These are phyloP conservation scores for Mycena galopus DNA, from an alignment of 768 basidiomycete species.

Conservation along the genomic window DNA sequence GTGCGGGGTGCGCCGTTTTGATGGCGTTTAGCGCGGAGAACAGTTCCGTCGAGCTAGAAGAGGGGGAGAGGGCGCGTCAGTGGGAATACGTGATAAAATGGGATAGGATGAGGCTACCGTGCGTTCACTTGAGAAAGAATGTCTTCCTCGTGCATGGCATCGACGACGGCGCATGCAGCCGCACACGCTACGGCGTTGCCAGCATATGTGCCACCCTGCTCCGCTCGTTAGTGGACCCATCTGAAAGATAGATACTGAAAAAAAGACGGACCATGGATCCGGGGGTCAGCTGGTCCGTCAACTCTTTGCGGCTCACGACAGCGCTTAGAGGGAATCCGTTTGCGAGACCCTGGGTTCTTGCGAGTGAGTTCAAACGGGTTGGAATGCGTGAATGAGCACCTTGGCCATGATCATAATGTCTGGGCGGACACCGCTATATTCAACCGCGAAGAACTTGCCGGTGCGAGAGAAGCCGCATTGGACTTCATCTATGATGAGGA, in stretches of 20 bases:
- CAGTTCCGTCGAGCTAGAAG: constrained; percentile 76
- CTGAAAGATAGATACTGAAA: not conserved
- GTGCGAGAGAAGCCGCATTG: constrained; percentile 94
- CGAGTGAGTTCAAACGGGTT: not conserved
- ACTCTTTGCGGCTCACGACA: constrained; percentile 82
- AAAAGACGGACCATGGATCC: constrained; percentile 77
- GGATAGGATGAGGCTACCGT: constrained; percentile 57
- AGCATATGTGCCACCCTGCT: constrained; percentile 88
- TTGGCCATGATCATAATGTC: constrained; percentile 94
- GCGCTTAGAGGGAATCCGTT: constrained; percentile 96
- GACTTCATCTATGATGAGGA: constrained; percentile 89
- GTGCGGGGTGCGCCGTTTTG: constrained; percentile 63
- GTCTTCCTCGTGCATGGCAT: constrained; percentile 84
- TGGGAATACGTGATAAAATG: not conserved
- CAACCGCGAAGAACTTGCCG: constrained; percentile 84
- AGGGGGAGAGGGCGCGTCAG: not conserved
- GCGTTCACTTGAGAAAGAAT: constrained; percentile 83
- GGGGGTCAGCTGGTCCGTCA: constrained; percentile 83
- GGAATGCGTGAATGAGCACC: constrained; percentile 54
- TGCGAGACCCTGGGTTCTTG: constrained; percentile 71
- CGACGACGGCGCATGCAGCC: constrained; percentile 86
- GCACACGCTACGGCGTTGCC: constrained; percentile 95
- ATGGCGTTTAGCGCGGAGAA: constrained; percentile 71
- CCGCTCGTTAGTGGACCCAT: constrained; percentile 18
- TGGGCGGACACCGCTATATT: constrained; percentile 87